Evolutionary conservation across 129 eudicot genomes (phyloP).

Genomic region (Glebionis coronaria): DNA sequence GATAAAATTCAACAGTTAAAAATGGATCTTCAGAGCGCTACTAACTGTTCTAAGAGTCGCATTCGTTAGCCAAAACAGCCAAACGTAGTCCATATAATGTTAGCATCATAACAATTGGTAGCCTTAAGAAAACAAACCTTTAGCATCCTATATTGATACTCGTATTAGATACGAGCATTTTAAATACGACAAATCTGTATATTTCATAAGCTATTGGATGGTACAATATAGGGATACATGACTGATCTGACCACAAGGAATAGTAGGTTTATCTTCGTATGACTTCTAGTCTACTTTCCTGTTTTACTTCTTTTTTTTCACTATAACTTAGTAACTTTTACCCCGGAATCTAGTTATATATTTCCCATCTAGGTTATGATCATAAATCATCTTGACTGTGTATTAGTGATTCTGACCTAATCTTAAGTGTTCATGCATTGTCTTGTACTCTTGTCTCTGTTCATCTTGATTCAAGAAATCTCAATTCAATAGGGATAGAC

Average conservation of each 20-base stretch:
- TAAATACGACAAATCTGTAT: background rate
- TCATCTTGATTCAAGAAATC: background rate
- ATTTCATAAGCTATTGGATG: background rate
- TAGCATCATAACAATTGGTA: background rate
- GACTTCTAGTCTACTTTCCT: background rate
- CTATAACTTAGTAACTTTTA: background rate
- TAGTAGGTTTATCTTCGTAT: background rate
- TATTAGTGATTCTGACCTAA: background rate
- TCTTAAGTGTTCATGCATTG: background rate
- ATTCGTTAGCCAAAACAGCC: too few relatives aligned
- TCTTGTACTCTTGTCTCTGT: background rate
- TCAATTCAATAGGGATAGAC: background rate
- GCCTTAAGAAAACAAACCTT: background rate
- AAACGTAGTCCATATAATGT: too few relatives aligned
- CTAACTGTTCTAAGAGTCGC: too few relatives aligned
- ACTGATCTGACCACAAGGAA: background rate
- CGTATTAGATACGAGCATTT: background rate
- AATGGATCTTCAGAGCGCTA: too few relatives aligned
- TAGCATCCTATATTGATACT: background rate
- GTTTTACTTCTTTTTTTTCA: background rate
- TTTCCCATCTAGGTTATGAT: background rate
- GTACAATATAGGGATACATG: conserved; percentile 1
- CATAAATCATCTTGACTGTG: background rate
- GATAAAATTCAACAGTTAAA: too few relatives aligned
- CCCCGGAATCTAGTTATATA: too few relatives aligned